These are phyloP conservation scores for Ogataea henricii DNA, from an alignment of 805 yeast species.

Conservation along the genomic window DNA sequence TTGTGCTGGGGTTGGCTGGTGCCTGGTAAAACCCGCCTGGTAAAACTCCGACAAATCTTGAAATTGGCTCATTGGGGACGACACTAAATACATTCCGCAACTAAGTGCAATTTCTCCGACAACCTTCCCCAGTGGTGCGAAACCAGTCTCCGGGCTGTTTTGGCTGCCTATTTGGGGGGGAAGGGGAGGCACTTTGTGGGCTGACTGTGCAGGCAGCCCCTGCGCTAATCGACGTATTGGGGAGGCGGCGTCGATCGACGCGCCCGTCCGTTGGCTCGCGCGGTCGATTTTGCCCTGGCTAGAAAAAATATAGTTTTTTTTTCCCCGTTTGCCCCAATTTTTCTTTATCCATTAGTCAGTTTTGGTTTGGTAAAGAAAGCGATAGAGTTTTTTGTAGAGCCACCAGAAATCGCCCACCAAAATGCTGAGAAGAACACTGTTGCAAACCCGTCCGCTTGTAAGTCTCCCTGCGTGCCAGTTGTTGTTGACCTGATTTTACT, in stretches of 20 bases:
- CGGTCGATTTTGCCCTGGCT: not conserved
- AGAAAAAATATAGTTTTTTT: no score
- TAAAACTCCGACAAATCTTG: not conserved
- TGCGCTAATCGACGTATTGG: not conserved
- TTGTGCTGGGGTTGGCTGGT: slow-evolving; percentile 1
- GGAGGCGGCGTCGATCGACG: slow-evolving; percentile 5
- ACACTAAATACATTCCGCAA: not conserved
- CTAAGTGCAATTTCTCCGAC: no score
- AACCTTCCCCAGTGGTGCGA: not conserved
- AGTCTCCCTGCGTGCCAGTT: not conserved
- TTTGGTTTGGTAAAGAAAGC: not conserved
- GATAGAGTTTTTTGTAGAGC: no score
- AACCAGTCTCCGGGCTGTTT: not conserved
- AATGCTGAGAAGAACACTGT: slow-evolving; percentile 13
- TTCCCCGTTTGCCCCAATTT: not conserved
- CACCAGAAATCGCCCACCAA: not conserved
- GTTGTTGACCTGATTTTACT: not conserved
- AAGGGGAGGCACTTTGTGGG: no score
- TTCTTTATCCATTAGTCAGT: not conserved
- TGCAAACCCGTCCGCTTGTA: slow-evolving; percentile 5
- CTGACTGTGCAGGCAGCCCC: slow-evolving; percentile 1
- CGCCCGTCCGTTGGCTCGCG: no score
- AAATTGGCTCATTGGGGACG: not conserved
- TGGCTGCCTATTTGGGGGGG: not conserved
- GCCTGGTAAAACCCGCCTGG: not conserved